Evolutionary conservation across 305 asterid species (phyloP).

Genomic region (Solanum hybrid): DNA sequence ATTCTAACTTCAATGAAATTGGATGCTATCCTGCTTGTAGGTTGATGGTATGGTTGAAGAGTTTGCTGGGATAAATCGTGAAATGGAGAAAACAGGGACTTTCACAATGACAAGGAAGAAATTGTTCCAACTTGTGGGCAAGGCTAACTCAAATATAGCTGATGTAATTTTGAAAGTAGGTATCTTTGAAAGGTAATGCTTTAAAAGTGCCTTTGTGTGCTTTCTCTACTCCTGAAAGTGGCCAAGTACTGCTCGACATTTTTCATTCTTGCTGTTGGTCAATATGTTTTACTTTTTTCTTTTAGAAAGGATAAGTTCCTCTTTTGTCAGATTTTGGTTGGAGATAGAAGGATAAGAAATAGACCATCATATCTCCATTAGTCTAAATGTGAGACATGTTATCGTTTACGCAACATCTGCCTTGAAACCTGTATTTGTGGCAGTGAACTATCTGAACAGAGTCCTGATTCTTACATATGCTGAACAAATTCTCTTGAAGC

Average conservation of each 20-base stretch:
- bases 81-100: constrained; percentile 88
- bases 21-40: constrained; percentile 25
- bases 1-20: not conserved
- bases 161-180: constrained; percentile 90
- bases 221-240: constrained; percentile 1
- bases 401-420: not conserved
- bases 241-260: not conserved
- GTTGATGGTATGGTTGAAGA: constrained; percentile 95
- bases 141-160: constrained; percentile 93
- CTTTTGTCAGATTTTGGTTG: not conserved
- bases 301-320: not conserved
- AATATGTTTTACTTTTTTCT: not conserved
- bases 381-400: not conserved
- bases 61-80: constrained; percentile 82
- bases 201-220: not conserved
- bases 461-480: not conserved
- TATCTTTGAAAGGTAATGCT: constrained; percentile 71
- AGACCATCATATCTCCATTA: not conserved
- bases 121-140: constrained; percentile 93
- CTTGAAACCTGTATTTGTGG: not conserved
- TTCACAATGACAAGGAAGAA: constrained; percentile 86
- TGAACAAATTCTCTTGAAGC: not conserved
- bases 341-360: not conserved
- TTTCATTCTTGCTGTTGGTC: not conserved
- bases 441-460: not conserved